phyloP scores from a whole-genome alignment of 176 grass and related monocot genomes.

The Panicum miliaceum region DNA sequence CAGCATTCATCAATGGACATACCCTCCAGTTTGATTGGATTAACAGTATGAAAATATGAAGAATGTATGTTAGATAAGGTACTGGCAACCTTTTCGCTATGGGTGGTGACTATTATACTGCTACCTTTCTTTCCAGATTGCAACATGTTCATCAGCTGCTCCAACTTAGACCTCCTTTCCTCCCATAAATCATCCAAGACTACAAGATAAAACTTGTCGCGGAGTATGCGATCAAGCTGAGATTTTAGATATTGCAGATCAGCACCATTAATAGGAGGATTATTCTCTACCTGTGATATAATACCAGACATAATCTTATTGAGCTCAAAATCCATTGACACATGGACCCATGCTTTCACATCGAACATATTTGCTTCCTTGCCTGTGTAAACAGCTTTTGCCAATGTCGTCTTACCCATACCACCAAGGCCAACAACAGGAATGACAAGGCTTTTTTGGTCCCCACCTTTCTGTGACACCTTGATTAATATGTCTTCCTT shows the following conservation, averaged over 20 bases:
- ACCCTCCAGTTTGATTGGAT: neutral
- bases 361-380: neutral
- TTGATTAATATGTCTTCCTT: neutral
- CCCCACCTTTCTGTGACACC: neutral
- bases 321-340: neutral
- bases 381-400: neutral
- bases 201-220: neutral
- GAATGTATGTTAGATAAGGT: neutral
- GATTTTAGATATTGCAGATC: neutral
- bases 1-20: slow-evolving; percentile 36
- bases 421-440: neutral
- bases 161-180: neutral
- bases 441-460: neutral
- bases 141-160: neutral
- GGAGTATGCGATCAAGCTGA: neutral
- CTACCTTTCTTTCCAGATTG: neutral
- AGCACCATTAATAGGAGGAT: neutral
- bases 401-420: neutral
- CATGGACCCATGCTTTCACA: neutral
- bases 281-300: neutral
- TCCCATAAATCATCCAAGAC: neutral
- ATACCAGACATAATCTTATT: neutral
- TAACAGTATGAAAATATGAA: neutral
- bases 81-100: neutral
- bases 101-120: neutral